phyloP scores from a whole-genome alignment of 192 early-diverging fungal species.

The Endogone sp. region DNA sequence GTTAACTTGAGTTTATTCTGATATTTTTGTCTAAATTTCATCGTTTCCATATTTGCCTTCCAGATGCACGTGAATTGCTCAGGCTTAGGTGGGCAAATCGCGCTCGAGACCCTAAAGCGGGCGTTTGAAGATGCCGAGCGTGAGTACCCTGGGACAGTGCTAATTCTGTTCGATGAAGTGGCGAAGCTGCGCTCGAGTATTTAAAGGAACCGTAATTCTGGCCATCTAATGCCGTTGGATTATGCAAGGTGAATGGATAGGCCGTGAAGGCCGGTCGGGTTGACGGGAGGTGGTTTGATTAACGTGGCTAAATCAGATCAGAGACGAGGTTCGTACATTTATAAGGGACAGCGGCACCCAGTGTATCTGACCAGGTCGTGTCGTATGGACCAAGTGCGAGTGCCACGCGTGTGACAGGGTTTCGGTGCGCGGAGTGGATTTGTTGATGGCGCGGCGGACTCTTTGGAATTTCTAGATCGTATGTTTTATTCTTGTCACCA shows the following conservation, averaged over 20 bases:
- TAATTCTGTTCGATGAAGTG: conserved; percentile 32
- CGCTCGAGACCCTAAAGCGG: conserved; percentile 32
- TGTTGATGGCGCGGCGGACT: not conserved
- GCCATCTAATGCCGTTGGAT: not conserved
- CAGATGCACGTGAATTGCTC: conserved; percentile 29
- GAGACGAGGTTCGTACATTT: too few relatives aligned
- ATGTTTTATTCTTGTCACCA: not conserved
- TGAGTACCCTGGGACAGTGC: conserved; percentile 37
- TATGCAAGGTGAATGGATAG: not conserved
- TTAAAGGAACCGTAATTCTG: not conserved
- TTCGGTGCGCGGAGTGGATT: not conserved
- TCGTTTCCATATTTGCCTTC: too few relatives aligned
- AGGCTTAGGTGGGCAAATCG: conserved; percentile 27
- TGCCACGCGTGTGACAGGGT: too few relatives aligned
- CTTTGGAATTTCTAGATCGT: not conserved
- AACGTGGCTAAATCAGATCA: not conserved
- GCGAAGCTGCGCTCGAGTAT: not conserved
- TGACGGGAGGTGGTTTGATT: not conserved
- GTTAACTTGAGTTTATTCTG: too few relatives aligned
- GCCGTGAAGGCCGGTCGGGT: not conserved
- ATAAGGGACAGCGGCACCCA: too few relatives aligned
- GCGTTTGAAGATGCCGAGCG: conserved; percentile 35
- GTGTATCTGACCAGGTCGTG: too few relatives aligned
- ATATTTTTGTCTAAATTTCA: too few relatives aligned
- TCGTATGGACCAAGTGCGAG: too few relatives aligned